These are phyloP conservation scores for Haplographium delicatum DNA, from an alignment of 495 filamentous ascomycete species.

Conservation along the genomic window DNA sequence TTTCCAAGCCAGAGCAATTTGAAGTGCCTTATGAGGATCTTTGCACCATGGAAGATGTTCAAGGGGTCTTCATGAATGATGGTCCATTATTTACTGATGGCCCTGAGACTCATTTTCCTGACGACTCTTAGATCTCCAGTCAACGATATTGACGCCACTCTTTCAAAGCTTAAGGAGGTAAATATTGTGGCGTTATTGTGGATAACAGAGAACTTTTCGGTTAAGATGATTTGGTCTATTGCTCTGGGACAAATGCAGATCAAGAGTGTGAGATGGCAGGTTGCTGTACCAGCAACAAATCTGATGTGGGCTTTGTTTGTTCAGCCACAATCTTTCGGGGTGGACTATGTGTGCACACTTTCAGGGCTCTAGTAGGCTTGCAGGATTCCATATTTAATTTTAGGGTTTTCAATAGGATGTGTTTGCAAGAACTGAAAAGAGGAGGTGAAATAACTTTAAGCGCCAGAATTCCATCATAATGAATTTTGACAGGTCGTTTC, in stretches of 20 bases:
- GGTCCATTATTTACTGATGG: conserved; percentile 16
- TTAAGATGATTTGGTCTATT: too few relatives aligned
- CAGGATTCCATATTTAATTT: background rate
- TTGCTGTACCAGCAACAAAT: too few relatives aligned
- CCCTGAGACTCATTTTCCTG: background rate
- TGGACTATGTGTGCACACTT: background rate
- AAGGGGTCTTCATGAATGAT: conserved; percentile 23
- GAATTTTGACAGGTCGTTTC: conserved; percentile 2
- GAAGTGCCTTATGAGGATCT: conserved; percentile 14
- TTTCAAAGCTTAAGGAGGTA: background rate
- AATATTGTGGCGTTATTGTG: too few relatives aligned
- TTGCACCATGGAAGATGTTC: conserved; percentile 17
- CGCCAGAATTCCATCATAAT: background rate
- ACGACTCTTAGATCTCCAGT: background rate
- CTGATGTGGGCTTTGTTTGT: too few relatives aligned
- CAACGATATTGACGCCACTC: conserved; percentile 7
- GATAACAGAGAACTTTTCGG: too few relatives aligned
- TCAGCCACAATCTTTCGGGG: background rate
- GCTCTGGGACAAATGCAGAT: background rate
- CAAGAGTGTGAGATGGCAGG: background rate
- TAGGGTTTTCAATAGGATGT: background rate
- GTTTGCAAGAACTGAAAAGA: conserved; percentile 9
- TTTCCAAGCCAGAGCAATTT: conserved; percentile 7
- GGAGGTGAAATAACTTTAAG: background rate
- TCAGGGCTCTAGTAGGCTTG: background rate